These are phyloP conservation scores for Pecoramyces ruminantium DNA, from an alignment of 192 early-diverging fungal genomes.

Conservation along the genomic window DNA sequence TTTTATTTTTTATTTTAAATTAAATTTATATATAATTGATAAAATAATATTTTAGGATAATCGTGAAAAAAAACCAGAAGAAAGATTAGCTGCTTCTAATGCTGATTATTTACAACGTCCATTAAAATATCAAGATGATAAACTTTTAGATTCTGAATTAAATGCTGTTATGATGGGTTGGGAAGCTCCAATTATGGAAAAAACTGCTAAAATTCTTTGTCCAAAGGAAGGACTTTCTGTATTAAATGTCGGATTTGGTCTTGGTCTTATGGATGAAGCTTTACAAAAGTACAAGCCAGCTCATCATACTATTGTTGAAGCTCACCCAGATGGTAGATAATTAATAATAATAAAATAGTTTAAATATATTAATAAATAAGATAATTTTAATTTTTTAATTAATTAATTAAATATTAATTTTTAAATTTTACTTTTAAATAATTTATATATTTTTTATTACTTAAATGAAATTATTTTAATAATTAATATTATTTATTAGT, in stretches of 20 bases:
- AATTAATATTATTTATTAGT: neutral
- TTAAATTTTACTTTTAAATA: too few species aligned
- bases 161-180: conserved; percentile 99
- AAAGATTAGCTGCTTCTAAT: conserved; percentile 28
- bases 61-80: conserved; percentile 14
- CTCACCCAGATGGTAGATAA: conserved; percentile 82
- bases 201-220: conserved; percentile 59
- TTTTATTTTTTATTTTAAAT: too few species aligned
- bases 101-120: conserved; percentile 58
- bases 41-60: neutral
- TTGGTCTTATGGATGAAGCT: conserved; percentile 75
- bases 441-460: too few species aligned
- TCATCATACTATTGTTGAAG: conserved; percentile 84
- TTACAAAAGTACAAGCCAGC: conserved; percentile 55
- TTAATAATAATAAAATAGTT: conserved; percentile 70
- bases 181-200: conserved; percentile 83
- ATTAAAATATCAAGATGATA: conserved; percentile 55
- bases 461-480: too few species aligned
- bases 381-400: too few species aligned
- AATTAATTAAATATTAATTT: too few species aligned
- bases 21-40: too few species aligned
- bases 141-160: conserved; percentile 63
- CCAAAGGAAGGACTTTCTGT: conserved; percentile 23
- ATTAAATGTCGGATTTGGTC: conserved; percentile 71
- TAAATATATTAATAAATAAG: too few species aligned